Base-by-base conservation (phyloP, 371 early-diverging fungal genomes). In the Massospora cicadina region DNA sequence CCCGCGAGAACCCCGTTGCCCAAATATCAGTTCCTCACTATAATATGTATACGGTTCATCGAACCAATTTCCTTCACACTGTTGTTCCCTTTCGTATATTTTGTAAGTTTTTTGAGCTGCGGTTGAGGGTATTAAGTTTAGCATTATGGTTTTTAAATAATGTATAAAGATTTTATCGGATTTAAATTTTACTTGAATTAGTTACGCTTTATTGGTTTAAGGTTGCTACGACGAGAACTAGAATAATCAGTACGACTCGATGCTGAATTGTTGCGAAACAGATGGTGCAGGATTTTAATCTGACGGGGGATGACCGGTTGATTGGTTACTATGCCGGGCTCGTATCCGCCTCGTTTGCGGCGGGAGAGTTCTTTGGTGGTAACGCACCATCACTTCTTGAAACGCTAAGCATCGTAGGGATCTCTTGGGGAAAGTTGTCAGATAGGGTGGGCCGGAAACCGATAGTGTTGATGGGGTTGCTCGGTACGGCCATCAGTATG, bases 371-470 rank as follows among this genome's bases (percentile, higher is more conserved):
- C n/a, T 60, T 75, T 33, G 77, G 79, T 33, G 80, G 80, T 65
- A 78, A 75, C 5, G 10, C 68, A 67, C 54, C 21, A 12, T 55
- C 30, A 25, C 21, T 26, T 12, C 21, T 64, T 24, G 27, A 33
- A n/a, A 33, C 58, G 32, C 64, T 56, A 30, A 0, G 24, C 43
- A n/a, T 43, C 25, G 1, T 60, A 59, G 66, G 66, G 23, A 72
- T 81, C 65, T 66, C 73, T 29, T 81, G 81, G 80, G 81, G 81
- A 3, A 69, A 66, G 58, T 62, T 81, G 60, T 79, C 79, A 10
- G 81, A 83, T 67, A 70, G 75, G 17, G 70, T 83, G 66, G 95
- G 95, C n/a, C 77, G 95, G 53, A 69, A 86, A 31, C 92, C 93
- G 0, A 84, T 92, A 1, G 69, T 93, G 5, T 69, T 93, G 23